A percentile compares a stretch with the other conserved stretches of the same genome.
Evolutionary conservation across 306 rosid species (phyloP).

Genomic region (Hippophae rhamnoides): DNA sequence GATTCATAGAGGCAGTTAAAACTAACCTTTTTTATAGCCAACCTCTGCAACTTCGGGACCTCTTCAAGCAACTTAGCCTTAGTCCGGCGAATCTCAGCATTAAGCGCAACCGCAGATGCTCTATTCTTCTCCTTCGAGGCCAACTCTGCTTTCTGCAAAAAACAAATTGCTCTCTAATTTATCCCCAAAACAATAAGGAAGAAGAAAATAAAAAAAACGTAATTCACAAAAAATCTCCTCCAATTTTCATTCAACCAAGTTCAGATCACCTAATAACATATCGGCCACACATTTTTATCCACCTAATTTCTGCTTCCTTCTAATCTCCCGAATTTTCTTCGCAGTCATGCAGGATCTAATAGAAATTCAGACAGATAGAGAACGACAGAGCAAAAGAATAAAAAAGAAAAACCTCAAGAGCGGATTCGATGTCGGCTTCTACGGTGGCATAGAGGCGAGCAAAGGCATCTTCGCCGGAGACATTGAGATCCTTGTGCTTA

Average conservation of each 20-base stretch:
- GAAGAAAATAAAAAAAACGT: not conserved
- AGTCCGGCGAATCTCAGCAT: slow-evolving; percentile 96
- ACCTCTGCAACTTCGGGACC: slow-evolving; percentile 88
- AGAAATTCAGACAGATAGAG: not conserved
- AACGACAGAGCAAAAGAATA: slow-evolving; percentile 1
- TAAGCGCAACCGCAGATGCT: slow-evolving; percentile 86
- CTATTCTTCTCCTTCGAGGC: slow-evolving; percentile 80
- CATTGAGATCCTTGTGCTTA: slow-evolving; percentile 59
- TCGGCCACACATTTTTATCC: not conserved
- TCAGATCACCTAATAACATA: not conserved
- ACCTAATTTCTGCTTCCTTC: not conserved
- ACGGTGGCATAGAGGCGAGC: slow-evolving; percentile 72
- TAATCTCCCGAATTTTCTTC: not conserved
- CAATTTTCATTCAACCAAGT: slow-evolving; percentile 3
- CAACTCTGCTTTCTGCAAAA: slow-evolving; percentile 77
- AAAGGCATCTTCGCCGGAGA: slow-evolving; percentile 93
- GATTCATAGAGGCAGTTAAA: not conserved
- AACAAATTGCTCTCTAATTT: slow-evolving; percentile 4
- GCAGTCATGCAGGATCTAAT: slow-evolving; percentile 9
- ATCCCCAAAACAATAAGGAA: not conserved
- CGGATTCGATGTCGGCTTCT: slow-evolving; percentile 67
- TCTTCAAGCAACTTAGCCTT: slow-evolving; percentile 87
- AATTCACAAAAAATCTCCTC: not conserved
- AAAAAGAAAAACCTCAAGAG: slow-evolving; percentile 40
- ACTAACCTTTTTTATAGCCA: slow-evolving; percentile 79